A percentile compares a stretch with the other conserved stretches of the same genome.
These are phyloP conservation scores for Russula sp. DNA, from an alignment of 768 basidiomycete species.

Conservation along the genomic window DNA sequence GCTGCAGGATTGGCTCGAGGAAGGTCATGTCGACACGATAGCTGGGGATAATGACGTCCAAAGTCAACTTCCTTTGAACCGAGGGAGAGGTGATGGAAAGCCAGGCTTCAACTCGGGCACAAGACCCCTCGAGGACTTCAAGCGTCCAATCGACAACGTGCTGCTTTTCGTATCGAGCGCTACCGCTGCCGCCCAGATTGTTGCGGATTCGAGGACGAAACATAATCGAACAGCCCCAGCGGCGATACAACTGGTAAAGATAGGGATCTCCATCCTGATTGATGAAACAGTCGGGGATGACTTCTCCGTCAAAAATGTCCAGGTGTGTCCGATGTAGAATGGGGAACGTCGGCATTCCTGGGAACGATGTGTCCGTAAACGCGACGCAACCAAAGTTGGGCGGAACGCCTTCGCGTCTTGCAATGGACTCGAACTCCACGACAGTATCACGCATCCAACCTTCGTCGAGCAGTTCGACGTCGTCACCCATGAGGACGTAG, in stretches of 20 bases:
- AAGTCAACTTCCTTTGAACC: slow-evolving; percentile 37
- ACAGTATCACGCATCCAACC: slow-evolving; percentile 47
- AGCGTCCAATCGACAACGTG: slow-evolving; percentile 46
- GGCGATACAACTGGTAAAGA: slow-evolving; percentile 54
- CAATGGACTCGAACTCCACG: slow-evolving; percentile 34
- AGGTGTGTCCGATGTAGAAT: slow-evolving; percentile 50
- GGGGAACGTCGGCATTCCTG: slow-evolving; percentile 60
- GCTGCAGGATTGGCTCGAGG: slow-evolving; percentile 40
- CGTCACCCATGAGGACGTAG: slow-evolving; percentile 50
- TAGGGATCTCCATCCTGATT: slow-evolving; percentile 58
- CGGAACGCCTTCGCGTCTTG: slow-evolving; percentile 31
- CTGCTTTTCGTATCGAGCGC: slow-evolving; percentile 45
- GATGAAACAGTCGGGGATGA: slow-evolving; percentile 47
- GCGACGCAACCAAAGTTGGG: slow-evolving; percentile 52
- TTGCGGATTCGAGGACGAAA: slow-evolving; percentile 39
- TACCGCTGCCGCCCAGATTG: slow-evolving; percentile 39
- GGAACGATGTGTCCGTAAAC: slow-evolving; percentile 49
- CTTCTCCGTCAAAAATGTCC: slow-evolving; percentile 46
- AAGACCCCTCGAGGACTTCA: slow-evolving; percentile 39
- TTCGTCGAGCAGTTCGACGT: slow-evolving; percentile 44
- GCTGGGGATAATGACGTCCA: slow-evolving; percentile 53
- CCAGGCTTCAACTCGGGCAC: slow-evolving; percentile 34
- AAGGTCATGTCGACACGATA: slow-evolving; percentile 45
- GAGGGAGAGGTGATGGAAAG: slow-evolving; percentile 28
- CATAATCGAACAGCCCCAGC: slow-evolving; percentile 48